Evolutionary conservation across 495 filamentous ascomycete genomes (phyloP).

Genomic region (Daldinia vernicosa): DNA sequence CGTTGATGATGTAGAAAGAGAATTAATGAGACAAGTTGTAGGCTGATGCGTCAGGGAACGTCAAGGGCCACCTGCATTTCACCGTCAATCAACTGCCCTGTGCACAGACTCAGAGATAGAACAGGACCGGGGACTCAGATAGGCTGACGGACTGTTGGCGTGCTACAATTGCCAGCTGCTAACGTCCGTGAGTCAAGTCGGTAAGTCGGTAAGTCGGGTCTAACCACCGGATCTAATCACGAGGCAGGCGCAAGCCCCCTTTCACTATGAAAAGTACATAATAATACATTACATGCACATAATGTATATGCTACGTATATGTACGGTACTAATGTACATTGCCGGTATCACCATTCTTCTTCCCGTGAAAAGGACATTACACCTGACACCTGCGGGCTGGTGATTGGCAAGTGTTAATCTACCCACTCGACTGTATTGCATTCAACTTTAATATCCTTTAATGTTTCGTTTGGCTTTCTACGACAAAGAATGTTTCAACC

Average conservation of each 20-base stretch:
- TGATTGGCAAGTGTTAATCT: background rate
- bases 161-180: conserved; percentile 37
- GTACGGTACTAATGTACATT: background rate
- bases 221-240: conserved; percentile 44
- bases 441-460: background rate
- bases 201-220: conserved; percentile 3
- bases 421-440: background rate
- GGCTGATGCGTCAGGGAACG: conserved; percentile 41
- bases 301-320: background rate
- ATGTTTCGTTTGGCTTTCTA: background rate
- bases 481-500: conserved; percentile 10
- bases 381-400: background rate
- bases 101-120: conserved; percentile 7
- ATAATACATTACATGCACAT: background rate
- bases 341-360: background rate
- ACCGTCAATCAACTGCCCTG: conserved; percentile 40
- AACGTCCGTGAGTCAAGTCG: conserved; percentile 37
- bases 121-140: background rate
- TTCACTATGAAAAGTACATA: conserved; percentile 5
- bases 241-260: conserved; percentile 34
- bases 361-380: background rate
- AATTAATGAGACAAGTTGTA: conserved; percentile 50
- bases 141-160: background rate
- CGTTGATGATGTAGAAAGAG: conserved; percentile 48
- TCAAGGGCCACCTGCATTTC: conserved; percentile 35